Evolutionary conservation across 768 basidiomycete genomes (phyloP), one percentile per base, ranked within the genome.

Genomic region (Phanerodontia chrysosporium): DNA sequence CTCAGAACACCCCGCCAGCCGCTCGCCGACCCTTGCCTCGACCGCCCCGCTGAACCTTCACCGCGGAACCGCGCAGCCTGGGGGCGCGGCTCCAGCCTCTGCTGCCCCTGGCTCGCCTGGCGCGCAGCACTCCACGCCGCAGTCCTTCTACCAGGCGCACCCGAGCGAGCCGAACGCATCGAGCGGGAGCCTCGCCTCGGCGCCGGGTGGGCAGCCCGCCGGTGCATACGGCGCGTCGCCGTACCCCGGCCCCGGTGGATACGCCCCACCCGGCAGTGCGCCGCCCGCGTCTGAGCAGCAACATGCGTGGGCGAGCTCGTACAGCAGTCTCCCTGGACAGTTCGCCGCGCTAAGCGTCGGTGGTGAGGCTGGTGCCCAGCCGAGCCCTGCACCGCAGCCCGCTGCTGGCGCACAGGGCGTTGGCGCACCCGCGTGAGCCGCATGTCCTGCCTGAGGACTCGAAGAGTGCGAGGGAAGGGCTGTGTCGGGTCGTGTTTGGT

Each of bases 331-430:
- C 45, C 52, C 59, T n/a, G 66, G 60, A 45, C 69, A 70, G 63
- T 64, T 70, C 30, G 63, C 64, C 13, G 60, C 56, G 0, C 55
- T 70, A 63, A 60, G 62, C 18, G 64, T 70, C n/a, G 61, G 59
- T 32, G 64, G 52, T 18, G 65, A 64, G 51, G 6, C 32, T 13
- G 53, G 58, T 28, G 48, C 44, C 10, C 39, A 10, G 10, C 39
- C 39, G 10, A 18, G 39, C 39, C 8, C 8, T 42, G 32, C 32
- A 13, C 32, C 32, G 32, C 39, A 42, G 22, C 63, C 59, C 21
- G 32, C 59, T 25, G 32, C 59, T 25, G 61, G 60, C 16, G 59
- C 59, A 16, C 66, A 63, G 55, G 68, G 66, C 27, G 68, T 69
- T 6, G 66, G 67, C 24, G 64, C 68, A 2, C 62, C 65, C 29